Evolutionary conservation across 805 yeast species (phyloP).

Genomic region (Candida michaelii): DNA sequence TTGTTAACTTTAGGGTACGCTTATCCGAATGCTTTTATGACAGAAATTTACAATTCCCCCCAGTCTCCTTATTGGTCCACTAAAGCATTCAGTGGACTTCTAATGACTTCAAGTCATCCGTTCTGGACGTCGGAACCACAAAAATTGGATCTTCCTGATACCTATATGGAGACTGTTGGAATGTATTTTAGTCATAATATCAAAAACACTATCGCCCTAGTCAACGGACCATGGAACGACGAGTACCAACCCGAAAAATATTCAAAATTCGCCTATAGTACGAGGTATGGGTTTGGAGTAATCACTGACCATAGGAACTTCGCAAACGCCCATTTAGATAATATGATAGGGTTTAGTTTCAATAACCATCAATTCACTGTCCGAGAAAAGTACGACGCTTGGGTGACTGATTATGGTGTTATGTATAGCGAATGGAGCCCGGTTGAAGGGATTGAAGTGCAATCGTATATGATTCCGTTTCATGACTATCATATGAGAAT

Average conservation of each 20-base stretch:
- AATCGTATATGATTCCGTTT: constrained; percentile 11
- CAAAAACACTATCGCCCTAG: constrained; percentile 12
- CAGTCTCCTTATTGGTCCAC: constrained; percentile 18
- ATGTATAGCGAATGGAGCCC: constrained; percentile 13
- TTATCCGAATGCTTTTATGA: constrained; percentile 15
- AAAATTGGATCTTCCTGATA: constrained; percentile 6
- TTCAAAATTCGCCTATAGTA: constrained; percentile 15
- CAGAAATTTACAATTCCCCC: constrained; percentile 15
- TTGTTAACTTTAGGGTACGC: constrained; percentile 14
- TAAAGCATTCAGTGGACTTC: constrained; percentile 13
- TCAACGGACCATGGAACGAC: constrained; percentile 14
- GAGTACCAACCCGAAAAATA: constrained; percentile 13
- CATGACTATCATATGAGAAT: constrained; percentile 12
- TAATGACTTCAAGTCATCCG: constrained; percentile 12
- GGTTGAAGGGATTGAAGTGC: constrained; percentile 8
- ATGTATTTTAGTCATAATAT: constrained; percentile 12
- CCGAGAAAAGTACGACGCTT: constrained; percentile 5
- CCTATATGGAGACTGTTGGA: constrained; percentile 9
- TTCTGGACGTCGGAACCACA: constrained; percentile 13
- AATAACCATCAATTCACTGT: constrained; percentile 9
- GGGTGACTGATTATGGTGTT: constrained; percentile 1
- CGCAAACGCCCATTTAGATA: constrained; percentile 11
- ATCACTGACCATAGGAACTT: constrained; percentile 10
- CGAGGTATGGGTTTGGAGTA: constrained; percentile 14
- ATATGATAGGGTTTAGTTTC: constrained; percentile 16